A percentile compares a stretch with the other conserved stretches of the same genome.
Conservation (phyloP, 805 yeast genomes). For the Candida palmyrensis region DNA sequence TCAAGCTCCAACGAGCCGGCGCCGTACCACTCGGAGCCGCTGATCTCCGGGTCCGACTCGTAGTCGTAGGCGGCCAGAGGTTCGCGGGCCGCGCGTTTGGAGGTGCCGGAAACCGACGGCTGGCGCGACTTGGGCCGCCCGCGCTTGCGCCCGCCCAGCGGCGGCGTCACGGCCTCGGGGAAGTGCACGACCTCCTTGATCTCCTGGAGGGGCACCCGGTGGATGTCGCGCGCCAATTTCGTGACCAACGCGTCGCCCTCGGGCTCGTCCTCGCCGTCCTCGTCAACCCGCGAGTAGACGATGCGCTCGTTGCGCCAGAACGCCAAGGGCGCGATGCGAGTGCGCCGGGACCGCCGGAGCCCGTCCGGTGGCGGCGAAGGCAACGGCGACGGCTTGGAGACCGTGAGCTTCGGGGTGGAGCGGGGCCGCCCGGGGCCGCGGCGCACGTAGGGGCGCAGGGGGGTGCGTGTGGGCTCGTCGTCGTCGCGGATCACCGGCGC, state of each 20-base stretch:
- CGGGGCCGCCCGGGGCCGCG: slow-evolving; percentile 1
- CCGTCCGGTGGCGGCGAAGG: slow-evolving; percentile 45
- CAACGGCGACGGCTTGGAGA: slow-evolving; percentile 24
- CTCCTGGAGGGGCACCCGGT: slow-evolving; percentile 46
- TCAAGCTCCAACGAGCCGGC: slow-evolving; percentile 37
- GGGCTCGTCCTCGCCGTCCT: slow-evolving; percentile 34
- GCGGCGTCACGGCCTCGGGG: slow-evolving; percentile 25
- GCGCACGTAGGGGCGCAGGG: not conserved
- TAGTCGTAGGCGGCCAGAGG: slow-evolving; percentile 16
- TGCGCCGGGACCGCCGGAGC: slow-evolving; percentile 60
- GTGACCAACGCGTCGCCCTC: slow-evolving; percentile 25
- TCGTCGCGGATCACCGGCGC: slow-evolving; percentile 1
- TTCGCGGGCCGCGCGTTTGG: not conserved
- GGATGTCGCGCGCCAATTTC: slow-evolving; percentile 21
- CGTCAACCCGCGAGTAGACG: slow-evolving; percentile 43
- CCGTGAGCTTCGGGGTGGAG: not conserved
- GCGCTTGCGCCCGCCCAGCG: no score
- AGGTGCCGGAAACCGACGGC: not conserved
- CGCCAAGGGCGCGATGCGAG: slow-evolving; percentile 65
- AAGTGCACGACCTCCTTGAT: slow-evolving; percentile 55
- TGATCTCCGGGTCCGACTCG: slow-evolving; percentile 35
- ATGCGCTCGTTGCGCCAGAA: slow-evolving; percentile 82
- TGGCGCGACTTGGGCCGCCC: not conserved
- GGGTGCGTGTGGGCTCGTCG: not conserved
- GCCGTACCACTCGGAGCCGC: slow-evolving; percentile 51